Evolutionary conservation across 164 flowering plant genomes (phyloP), one percentile per base, ranked within the genome.

Genomic region (Sedum album): DNA sequence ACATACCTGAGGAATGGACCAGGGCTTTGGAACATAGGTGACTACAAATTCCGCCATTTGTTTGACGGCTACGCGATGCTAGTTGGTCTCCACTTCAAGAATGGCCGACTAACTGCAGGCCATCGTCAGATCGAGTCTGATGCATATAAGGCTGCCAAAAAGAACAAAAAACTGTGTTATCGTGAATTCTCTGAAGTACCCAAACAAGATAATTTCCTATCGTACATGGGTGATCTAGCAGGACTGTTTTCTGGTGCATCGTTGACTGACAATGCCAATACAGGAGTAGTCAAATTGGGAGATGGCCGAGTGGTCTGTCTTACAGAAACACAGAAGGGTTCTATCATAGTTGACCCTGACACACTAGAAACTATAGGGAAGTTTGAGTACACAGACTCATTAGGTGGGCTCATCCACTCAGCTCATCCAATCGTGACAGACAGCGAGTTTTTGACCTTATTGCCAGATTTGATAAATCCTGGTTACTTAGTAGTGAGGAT

Each of bases 1-100:
- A 94, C 92, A 41, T 94, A 94, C 84, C 71, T 94, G 15, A 81
- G 99, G 70, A 94, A 94, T 66, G 99, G 99, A 4, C 99, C 99
- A 0, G 99, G 99, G 9, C 41, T 84, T 23, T 94, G 97, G 97
- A 75, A 90, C 82, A 76, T 90, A n/a, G 97, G 84, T 1, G 84
- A 86, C 74, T 83, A 91, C 85, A 73, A 84, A 70, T 91, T 94
- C 85, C 84, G 96, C 33, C 99, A 94, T 83, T 88, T 94, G 72
- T 94, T 94, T 74, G 99, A 94, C 68, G 99, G 99, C 69, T 94
- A 90, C 53, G 93, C 99, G 51, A 90, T 83, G 42, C 73, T 94
- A 5, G 97, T 87, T 71, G 82, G 88, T 42, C 97, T 94, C 62
- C 79, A 81, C 70, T 91, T 94, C 66, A 83, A 83, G 26, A 72